Evolutionary conservation across 1,284 basidiomycete species (phyloP), one percentile per base, ranked within the genome.

Genomic region (Apiotrichum laibachii): DNA sequence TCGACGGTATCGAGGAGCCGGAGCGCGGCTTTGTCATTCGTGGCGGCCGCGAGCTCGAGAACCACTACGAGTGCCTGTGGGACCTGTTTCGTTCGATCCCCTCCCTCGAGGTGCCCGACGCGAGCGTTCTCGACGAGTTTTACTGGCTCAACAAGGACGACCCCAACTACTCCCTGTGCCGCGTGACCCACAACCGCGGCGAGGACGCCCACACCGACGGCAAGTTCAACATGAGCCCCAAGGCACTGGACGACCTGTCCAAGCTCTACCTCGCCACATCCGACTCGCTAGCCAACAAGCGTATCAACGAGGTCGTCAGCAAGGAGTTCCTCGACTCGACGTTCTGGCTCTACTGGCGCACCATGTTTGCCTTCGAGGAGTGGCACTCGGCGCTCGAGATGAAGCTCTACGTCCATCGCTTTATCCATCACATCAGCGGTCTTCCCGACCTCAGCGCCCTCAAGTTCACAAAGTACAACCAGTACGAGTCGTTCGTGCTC

Each of bases 11-110:
- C n/a, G n/a, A 37, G 21, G 45, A 37, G 26, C 35, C 35, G 15
- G 26, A 39, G 39, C 37, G 37, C 5, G 46, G 53, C 7, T 55
- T 55, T 21, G 46, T 55, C 21, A 48, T 55, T 33, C 53, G 46
- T 13, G 46, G 53, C 37, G 53, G 46, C 12, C 46, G 53, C 53
- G 53, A 55, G 39, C 46, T 55, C 37, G 53, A 55, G 26, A 44
- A 55, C 53, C 53, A 55, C 45, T 48, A 48, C 45, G 53, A 55
- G 46, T 55, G 53, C n/a, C 46, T 55, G 18, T 55, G 53, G 46
- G 53, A 55, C 37, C 37, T 48, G 46, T 48, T 55, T 46, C 46
- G 37, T 4, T 42, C 46, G 2, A 55, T 55, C 39, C 53, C 53
- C 19, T 40, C 44, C 0, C 53, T 55, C 37, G 53, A 55, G 39